Conservation (phyloP, 306 rosid genomes). For the Abrus precatorius region DNA sequence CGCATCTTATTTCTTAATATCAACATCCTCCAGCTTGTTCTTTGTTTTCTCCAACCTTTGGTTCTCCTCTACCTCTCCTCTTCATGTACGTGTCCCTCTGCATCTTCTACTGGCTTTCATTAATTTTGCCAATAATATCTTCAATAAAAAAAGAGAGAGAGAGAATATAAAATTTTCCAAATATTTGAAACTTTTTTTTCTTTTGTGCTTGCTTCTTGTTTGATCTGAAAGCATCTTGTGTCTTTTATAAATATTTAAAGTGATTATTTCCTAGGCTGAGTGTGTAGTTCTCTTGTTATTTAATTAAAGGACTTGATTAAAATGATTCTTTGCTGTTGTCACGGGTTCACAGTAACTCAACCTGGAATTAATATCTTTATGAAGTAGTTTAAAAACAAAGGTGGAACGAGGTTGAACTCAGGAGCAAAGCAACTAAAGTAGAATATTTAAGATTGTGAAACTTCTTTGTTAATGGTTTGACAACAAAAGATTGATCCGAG, state of each 20-base stretch:
- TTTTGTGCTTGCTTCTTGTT: constrained; percentile 24
- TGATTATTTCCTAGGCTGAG: constrained; percentile 30
- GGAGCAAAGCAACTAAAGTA: constrained; percentile 21
- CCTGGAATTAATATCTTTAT: background rate
- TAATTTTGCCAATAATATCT: constrained; percentile 2
- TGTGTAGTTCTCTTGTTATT: constrained; percentile 38
- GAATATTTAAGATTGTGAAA: constrained; percentile 10
- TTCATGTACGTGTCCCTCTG: background rate
- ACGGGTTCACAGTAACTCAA: constrained; percentile 39
- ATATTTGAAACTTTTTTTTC: background rate
- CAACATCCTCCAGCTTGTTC: background rate
- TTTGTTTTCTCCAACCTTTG: constrained; percentile 36
- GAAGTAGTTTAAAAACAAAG: constrained; percentile 31
- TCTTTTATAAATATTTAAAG: background rate
- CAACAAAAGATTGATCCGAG: background rate
- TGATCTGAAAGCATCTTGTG: constrained; percentile 43
- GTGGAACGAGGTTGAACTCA: constrained; percentile 12
- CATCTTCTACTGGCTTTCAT: background rate
- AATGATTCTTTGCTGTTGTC: constrained; percentile 27
- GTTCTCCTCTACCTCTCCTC: constrained; percentile 18
- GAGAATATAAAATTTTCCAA: background rate
- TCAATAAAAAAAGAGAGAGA: background rate
- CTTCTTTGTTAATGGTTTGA: constrained; percentile 28
- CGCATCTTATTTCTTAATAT: constrained; percentile 50
- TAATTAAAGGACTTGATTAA: background rate